These are phyloP conservation scores for Debaryomyces prosopidis DNA, from an alignment of 805 yeast genomes.

Conservation along the genomic window DNA sequence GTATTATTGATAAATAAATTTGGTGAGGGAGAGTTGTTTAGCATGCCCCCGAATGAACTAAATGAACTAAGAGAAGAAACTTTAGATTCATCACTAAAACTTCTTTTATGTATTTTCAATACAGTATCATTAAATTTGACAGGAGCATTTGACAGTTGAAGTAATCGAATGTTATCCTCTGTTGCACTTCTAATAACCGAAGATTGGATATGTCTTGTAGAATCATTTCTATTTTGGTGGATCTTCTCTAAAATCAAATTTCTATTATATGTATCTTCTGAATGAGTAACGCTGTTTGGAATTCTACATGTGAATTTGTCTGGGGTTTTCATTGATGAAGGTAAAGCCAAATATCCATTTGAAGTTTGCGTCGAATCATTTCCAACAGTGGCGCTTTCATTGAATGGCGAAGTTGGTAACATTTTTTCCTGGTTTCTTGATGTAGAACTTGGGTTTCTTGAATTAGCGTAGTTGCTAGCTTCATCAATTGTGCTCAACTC, in stretches of 20 bases:
- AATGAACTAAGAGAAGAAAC: slow-evolving; percentile 40
- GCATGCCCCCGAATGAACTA: slow-evolving; percentile 34
- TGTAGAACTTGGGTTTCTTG: slow-evolving; percentile 32
- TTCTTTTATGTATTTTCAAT: slow-evolving; percentile 22
- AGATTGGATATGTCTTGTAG: background rate
- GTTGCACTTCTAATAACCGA: slow-evolving; percentile 9
- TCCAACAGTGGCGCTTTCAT: background rate
- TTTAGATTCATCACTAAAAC: slow-evolving; percentile 39
- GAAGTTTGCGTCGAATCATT: background rate
- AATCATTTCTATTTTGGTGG: background rate
- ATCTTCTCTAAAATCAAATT: background rate
- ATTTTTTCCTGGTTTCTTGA: background rate
- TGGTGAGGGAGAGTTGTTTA: slow-evolving; percentile 14
- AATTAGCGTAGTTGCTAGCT: slow-evolving; percentile 26
- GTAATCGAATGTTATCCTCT: slow-evolving; percentile 12
- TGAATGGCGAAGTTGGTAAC: background rate
- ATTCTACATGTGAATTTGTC: background rate
- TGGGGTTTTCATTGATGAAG: background rate
- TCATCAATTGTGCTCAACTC: slow-evolving; percentile 46
- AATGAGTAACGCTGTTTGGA: background rate
- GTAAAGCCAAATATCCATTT: background rate
- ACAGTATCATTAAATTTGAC: slow-evolving; percentile 3
- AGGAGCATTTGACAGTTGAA: slow-evolving; percentile 12
- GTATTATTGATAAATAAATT: background rate
- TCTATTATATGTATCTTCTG: background rate